Conservation (phyloP, 306 rosid genomes). For the Rosa rugosa region DNA sequence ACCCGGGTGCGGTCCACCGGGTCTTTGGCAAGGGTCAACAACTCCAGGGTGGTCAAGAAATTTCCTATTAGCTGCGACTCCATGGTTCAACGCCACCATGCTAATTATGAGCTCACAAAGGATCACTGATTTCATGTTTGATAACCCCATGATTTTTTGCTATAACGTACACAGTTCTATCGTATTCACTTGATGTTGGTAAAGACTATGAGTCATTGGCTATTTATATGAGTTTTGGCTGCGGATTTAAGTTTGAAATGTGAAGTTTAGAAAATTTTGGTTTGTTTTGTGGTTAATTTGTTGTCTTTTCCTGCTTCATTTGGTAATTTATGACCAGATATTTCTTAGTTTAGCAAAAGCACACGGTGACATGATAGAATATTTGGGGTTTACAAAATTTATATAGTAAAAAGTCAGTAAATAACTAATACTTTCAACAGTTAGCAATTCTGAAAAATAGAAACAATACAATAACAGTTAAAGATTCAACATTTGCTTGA, state of each 20-base stretch:
- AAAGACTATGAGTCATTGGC: not conserved
- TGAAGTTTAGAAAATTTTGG: not conserved
- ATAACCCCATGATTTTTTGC: not conserved
- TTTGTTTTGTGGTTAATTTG: not conserved
- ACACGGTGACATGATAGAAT: not conserved
- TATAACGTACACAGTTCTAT: not conserved
- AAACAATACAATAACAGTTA: too few species aligned
- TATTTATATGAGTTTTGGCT: not conserved
- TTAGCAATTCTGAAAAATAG: not conserved
- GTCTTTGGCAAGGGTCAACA: not conserved
- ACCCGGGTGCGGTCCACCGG: not conserved
- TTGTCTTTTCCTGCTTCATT: not conserved
- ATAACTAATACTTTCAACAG: too few species aligned
- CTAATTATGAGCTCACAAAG: not conserved
- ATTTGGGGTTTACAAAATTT: not conserved
- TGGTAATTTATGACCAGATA: not conserved
- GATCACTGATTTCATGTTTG: not conserved
- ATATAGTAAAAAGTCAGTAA: not conserved
- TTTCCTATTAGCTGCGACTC: not conserved
- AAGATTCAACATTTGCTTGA: not conserved
- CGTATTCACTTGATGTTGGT: not conserved
- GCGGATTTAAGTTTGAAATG: not conserved
- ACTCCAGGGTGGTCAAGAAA: not conserved
- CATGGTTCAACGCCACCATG: not conserved
- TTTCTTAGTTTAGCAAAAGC: not conserved